These are phyloP conservation scores for Sphaerulina musiva DNA, from an alignment of 2,329 filamentous ascomycete genomes.

Conservation along the genomic window DNA sequence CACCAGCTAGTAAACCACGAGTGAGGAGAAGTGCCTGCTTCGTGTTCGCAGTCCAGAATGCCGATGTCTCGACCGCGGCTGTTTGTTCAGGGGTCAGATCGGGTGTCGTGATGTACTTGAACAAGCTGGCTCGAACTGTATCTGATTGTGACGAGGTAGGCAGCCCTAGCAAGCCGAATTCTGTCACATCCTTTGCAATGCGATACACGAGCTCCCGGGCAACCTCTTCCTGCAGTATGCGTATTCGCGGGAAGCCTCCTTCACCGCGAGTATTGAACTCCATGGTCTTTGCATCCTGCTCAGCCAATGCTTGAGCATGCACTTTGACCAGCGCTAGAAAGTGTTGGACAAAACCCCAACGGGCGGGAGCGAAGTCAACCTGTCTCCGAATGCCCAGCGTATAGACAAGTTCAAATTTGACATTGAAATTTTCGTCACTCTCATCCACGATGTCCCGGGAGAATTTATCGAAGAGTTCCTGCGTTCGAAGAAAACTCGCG, in stretches of 20 bases:
- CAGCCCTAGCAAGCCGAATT: conserved; percentile 24
- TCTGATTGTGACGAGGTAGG: conserved; percentile 1
- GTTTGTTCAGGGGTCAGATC: neutral
- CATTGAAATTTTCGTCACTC: conserved; percentile 41
- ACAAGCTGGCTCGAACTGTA: neutral
- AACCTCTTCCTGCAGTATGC: conserved; percentile 23
- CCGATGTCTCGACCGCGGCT: neutral
- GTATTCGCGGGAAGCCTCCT: conserved; percentile 49
- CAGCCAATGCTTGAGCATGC: neutral
- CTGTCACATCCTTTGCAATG: conserved; percentile 33
- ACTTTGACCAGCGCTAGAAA: conserved; percentile 31
- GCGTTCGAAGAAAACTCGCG: conserved; percentile 45
- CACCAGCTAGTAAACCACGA: conserved; percentile 56
- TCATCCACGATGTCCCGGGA: conserved; percentile 61
- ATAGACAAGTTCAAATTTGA: conserved; percentile 41
- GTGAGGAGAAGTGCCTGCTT: conserved; percentile 41
- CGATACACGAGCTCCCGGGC: neutral
- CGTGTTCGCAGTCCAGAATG: neutral
- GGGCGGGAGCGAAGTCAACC: conserved; percentile 37
- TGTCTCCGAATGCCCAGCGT: conserved; percentile 37
- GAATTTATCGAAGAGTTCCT: conserved; percentile 45
- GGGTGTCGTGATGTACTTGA: neutral
- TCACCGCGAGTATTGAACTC: conserved; percentile 7
- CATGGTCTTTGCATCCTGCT: conserved; percentile 8
- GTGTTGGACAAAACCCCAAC: conserved; percentile 36